Conservation (phyloP, 371 early-diverging fungal genomes). For the Syncephalastrum sp. region DNA sequence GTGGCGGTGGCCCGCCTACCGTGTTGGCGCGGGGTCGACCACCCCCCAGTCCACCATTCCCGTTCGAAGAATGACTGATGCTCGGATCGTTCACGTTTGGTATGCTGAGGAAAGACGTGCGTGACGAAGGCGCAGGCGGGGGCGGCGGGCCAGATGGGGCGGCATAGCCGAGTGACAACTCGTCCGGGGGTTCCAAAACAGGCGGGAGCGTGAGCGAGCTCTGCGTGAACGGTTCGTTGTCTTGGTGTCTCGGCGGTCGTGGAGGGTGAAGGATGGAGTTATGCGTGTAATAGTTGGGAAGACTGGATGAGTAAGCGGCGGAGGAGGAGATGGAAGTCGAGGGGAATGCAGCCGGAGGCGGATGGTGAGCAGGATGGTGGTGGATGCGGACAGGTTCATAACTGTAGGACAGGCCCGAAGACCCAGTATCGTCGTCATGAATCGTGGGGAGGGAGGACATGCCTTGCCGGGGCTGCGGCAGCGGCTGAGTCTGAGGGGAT, state of each 20-base stretch:
- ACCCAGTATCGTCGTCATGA: conserved; percentile 3
- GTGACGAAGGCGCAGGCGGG: conserved; percentile 1
- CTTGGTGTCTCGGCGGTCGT: conserved; percentile 5
- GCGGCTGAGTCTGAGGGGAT: conserved; percentile 12
- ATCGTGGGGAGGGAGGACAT: conserved; percentile 11
- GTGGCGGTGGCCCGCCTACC: conserved; percentile 37
- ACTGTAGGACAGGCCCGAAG: not conserved
- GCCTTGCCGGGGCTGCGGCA: too few relatives aligned
- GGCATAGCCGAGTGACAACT: not conserved
- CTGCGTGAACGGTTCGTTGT: conserved; percentile 3
- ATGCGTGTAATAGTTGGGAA: conserved; percentile 29
- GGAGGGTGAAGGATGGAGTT: conserved; percentile 8
- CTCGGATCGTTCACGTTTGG: not conserved
- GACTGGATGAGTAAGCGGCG: conserved; percentile 30
- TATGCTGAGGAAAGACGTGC: too few relatives aligned
- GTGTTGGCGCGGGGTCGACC: conserved; percentile 46
- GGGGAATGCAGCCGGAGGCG: conserved; percentile 17
- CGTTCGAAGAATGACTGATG: not conserved
- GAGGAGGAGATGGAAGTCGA: conserved; percentile 12
- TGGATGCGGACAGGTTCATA: not conserved
- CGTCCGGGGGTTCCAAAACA: conserved; percentile 31
- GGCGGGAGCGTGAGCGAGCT: conserved; percentile 26
- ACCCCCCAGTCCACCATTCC: not conserved
- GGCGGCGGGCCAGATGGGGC: not conserved
- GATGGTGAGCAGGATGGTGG: conserved; percentile 7